Base-by-base conservation (phyloP, 345 rosid genomes). In the Noccaea bulbosa region DNA sequence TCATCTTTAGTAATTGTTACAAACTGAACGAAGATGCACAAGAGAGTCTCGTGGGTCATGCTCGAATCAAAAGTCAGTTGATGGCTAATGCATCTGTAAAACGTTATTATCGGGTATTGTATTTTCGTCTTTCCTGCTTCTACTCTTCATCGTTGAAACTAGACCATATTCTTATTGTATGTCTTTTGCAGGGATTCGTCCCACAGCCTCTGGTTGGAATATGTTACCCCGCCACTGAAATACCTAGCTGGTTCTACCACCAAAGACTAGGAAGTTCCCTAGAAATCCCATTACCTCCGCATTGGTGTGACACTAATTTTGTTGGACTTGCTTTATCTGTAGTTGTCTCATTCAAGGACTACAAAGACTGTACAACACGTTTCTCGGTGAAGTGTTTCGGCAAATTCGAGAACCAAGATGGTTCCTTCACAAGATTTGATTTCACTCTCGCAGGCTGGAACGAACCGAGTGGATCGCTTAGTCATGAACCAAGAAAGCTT, bases 191-290 rank as follows among this genome's bases (percentile, higher is more conserved):
- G 73, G 75, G 68, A 48, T 56, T 34, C 37, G 41, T 59, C 0
- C 78, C 75, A 33, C 76, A 72, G 62, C 67, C 53, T 52, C 27
- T 54, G 41, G 74, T 51, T 8, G 67, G 72, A 22, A 48, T 63
- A 10, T 73, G 58, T 41, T 66, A 5, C 6, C 67, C 68, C 0
- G 81, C 50, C 2, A 65, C 27, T 7, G 60, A 66, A 53, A 69
- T 73, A 32, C 76, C 79, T 3, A 74, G 74, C 37, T 80, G 76
- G 83, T 76, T 80, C 35, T 64, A 40, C 67, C 7, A 69, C 61
- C 76, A 55, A 60, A 77, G 73, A 48, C 62, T 38, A 12, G 76
- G 73, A 60, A 9, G 37, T 55, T 80, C 67, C 15, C 51, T 77
- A 69, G 79, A 67, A n/a, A 70, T 80, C 47, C 70, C 76, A 51